phyloP scores from a whole-genome alignment of 2,329 filamentous ascomycete species.

The Botrytis porri region DNA sequence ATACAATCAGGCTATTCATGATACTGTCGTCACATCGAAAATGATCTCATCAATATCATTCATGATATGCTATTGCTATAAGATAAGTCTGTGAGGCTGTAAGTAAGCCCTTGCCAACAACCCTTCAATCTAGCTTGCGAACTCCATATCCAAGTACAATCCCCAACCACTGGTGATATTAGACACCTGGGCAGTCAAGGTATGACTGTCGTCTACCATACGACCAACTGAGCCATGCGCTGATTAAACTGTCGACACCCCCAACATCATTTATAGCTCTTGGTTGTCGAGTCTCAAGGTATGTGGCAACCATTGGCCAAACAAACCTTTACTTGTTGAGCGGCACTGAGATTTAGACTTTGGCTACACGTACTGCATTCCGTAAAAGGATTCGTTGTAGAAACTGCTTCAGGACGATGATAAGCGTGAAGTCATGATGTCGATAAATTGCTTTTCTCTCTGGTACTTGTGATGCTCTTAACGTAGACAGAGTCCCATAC shows the following conservation, averaged over 20 bases:
- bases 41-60: constrained; percentile 12
- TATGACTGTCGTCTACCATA: background rate
- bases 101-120: background rate
- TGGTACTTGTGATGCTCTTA: constrained; percentile 33
- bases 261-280: background rate
- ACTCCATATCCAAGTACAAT: background rate
- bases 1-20: constrained; percentile 4
- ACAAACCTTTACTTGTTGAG: background rate
- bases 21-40: constrained; percentile 3
- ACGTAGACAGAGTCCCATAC: constrained; percentile 63
- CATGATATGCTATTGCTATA: background rate
- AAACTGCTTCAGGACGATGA: background rate
- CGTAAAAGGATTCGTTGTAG: background rate
- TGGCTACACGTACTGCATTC: background rate
- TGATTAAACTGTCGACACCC: background rate
- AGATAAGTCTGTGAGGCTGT: constrained; percentile 8
- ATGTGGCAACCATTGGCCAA: background rate
- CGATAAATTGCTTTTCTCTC: background rate
- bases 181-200: background rate
- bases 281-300: background rate
- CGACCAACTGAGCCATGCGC: background rate
- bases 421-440: background rate
- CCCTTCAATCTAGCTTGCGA: background rate
- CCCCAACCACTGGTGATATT: background rate
- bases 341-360: background rate